Percentiles rank a stretch among this genome's conserved stretches.
These are phyloP conservation scores for Coemansia asiatica DNA, from an alignment of 192 early-diverging fungal species.

Conservation along the genomic window DNA sequence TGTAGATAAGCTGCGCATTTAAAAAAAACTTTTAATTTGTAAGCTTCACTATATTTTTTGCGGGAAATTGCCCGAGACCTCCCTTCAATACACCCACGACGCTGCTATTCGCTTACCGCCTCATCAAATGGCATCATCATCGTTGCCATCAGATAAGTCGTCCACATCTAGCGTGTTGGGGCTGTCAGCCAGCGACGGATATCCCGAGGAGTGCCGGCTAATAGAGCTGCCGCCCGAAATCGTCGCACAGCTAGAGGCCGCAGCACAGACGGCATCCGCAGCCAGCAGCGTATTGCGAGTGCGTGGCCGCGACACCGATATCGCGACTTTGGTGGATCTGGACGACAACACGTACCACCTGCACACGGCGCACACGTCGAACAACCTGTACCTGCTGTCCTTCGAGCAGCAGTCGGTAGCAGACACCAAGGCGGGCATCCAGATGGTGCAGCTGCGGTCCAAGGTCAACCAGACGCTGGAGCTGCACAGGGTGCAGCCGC, in stretches of 20 bases:
- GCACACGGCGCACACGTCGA: slow-evolving; percentile 51
- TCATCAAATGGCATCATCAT: slow-evolving; percentile 11
- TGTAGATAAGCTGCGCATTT: no score
- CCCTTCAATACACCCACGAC: not conserved
- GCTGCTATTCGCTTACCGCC: not conserved
- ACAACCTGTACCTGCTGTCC: slow-evolving; percentile 43
- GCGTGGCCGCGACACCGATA: slow-evolving; percentile 35
- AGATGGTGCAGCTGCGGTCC: slow-evolving; percentile 23
- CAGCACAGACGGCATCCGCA: not conserved
- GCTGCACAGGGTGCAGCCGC: slow-evolving; percentile 35
- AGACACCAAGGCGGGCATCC: not conserved
- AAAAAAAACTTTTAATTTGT: no score
- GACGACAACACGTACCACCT: slow-evolving; percentile 34
- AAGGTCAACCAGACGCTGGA: slow-evolving; percentile 50
- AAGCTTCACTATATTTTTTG: not conserved
- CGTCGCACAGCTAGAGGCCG: slow-evolving; percentile 34
- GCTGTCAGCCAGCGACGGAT: slow-evolving; percentile 42
- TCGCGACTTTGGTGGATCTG: slow-evolving; percentile 29
- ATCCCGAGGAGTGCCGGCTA: slow-evolving; percentile 44
- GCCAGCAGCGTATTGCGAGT: slow-evolving; percentile 17
- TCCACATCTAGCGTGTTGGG: slow-evolving; percentile 4
- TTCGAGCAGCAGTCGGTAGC: not conserved
- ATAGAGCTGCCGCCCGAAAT: slow-evolving; percentile 43
- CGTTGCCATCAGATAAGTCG: not conserved
- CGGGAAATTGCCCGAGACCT: not conserved